These are phyloP conservation scores for Calocera viscosa DNA, from an alignment of 768 basidiomycete species.

Conservation along the genomic window DNA sequence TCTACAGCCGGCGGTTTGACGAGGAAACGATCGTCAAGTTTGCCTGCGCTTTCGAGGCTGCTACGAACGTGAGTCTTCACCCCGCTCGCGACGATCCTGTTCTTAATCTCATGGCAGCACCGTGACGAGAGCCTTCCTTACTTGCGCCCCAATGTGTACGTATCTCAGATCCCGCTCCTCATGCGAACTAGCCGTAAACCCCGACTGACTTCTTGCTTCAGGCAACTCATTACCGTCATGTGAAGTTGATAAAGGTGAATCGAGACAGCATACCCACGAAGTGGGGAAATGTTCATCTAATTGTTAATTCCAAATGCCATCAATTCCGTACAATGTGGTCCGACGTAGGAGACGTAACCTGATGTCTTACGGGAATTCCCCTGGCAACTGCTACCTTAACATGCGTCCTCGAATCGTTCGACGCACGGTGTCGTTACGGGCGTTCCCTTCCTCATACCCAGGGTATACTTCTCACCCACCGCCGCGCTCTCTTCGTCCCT, in stretches of 20 bases:
- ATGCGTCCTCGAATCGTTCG: not conserved
- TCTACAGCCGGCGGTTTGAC: not conserved
- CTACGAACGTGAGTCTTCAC: not conserved
- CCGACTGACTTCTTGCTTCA: too few relatives aligned
- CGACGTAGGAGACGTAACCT: too few relatives aligned
- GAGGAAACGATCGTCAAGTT: conserved; percentile 4
- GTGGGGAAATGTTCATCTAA: not conserved
- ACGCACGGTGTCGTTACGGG: not conserved
- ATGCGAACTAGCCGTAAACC: not conserved
- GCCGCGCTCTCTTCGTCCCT: not conserved
- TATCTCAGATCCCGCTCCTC: not conserved
- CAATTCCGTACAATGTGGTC: too few relatives aligned
- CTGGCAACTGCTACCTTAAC: not conserved
- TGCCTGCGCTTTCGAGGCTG: conserved; percentile 1
- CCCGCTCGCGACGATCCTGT: not conserved
- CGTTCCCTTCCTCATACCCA: not conserved
- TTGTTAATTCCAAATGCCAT: not conserved
- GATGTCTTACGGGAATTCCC: too few relatives aligned
- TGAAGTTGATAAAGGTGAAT: not conserved
- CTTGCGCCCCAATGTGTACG: not conserved
- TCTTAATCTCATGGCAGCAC: not conserved
- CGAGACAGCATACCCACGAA: not conserved
- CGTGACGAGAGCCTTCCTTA: conserved; percentile 4
- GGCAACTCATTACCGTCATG: conserved; percentile 1
- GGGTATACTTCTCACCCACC: not conserved